phyloP scores from a whole-genome alignment of 495 filamentous ascomycete species.

The Cercophora samala region DNA sequence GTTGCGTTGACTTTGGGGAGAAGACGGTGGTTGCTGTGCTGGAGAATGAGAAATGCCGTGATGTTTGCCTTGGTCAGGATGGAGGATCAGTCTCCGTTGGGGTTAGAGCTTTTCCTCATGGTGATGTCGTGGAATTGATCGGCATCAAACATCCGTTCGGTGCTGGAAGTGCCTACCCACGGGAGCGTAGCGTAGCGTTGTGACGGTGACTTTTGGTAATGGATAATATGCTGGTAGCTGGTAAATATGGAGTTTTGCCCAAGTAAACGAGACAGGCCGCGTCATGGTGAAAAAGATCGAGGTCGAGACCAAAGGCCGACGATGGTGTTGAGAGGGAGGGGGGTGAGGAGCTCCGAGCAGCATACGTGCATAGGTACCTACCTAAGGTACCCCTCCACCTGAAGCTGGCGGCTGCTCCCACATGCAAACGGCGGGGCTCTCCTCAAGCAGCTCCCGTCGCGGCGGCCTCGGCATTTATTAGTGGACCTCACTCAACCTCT shows the following conservation, averaged over 20 bases:
- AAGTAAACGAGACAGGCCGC: neutral
- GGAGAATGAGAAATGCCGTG: neutral
- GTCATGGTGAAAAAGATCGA: neutral
- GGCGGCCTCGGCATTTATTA: neutral
- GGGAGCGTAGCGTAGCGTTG: no score
- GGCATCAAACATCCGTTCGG: neutral
- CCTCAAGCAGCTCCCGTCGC: neutral
- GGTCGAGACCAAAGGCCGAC: neutral
- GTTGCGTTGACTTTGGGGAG: neutral
- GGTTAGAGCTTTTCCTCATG: neutral
- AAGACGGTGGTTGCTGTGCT: neutral
- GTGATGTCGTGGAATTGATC: neutral
- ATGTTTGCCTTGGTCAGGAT: neutral
- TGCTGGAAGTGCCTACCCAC: neutral
- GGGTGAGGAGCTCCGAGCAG: no score
- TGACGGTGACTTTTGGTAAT: neutral
- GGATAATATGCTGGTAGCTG: neutral
- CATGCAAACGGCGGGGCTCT: neutral
- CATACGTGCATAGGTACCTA: no score
- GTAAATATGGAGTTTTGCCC: neutral
- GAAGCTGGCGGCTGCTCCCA: neutral
- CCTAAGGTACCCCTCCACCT: neutral
- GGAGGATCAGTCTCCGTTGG: slow-evolving; percentile 1
- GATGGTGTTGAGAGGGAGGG: neutral
- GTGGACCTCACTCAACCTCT: neutral